These are phyloP conservation scores for Gypsophila paniculata DNA, from an alignment of 179 eudicot species.

Conservation along the genomic window DNA sequence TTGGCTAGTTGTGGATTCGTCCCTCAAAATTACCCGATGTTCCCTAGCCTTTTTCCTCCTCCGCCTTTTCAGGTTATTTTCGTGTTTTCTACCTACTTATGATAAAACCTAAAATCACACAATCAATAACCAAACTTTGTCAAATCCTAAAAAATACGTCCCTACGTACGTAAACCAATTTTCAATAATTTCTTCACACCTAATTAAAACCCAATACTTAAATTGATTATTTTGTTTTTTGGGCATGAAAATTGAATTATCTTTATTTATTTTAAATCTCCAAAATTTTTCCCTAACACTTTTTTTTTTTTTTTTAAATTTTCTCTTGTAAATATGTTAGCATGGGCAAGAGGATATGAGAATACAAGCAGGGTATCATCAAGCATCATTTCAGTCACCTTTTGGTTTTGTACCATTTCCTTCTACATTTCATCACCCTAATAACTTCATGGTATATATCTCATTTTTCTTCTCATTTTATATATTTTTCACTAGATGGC, in stretches of 20 bases:
- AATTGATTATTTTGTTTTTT: no score
- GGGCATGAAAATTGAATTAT: no score
- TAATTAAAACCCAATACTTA: no score
- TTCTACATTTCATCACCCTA: constrained; percentile 22
- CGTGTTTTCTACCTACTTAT: no score
- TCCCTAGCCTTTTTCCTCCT: constrained; percentile 1
- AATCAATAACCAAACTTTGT: no score
- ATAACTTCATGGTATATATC: constrained; percentile 27
- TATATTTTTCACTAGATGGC: background rate
- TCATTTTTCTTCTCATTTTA: background rate
- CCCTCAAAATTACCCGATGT: constrained; percentile 14
- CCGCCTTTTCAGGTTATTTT: constrained; percentile 20
- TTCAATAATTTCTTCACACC: no score
- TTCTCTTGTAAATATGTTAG: background rate
- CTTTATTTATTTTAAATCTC: no score
- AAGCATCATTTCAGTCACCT: constrained; percentile 10
- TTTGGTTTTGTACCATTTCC: constrained; percentile 21
- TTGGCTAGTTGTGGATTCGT: constrained; percentile 26
- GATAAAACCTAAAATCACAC: no score
- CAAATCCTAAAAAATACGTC: no score
- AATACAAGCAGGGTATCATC: constrained; percentile 25
- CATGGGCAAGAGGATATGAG: constrained; percentile 26
- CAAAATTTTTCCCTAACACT: background rate
- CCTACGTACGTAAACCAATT: no score
- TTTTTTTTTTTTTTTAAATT: background rate